Percentiles rank a stretch among this genome's conserved stretches.
These are phyloP conservation scores for Schizonepeta tenuifolia DNA, from an alignment of 257 asterid species.

Conservation along the genomic window DNA sequence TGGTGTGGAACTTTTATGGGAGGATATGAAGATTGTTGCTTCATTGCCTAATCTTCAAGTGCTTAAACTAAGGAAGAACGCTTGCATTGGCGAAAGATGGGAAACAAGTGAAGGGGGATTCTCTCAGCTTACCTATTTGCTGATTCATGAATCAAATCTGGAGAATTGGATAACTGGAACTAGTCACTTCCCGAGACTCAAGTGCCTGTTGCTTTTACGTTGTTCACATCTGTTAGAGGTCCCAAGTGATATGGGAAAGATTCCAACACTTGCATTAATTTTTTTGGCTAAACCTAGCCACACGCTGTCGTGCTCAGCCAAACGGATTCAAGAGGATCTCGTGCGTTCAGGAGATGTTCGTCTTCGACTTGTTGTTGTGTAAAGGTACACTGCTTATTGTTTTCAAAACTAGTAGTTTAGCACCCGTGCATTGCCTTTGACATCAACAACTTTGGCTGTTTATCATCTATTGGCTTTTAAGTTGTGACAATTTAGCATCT, in stretches of 20 bases:
- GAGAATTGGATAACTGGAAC: no score
- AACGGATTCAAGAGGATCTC: neutral
- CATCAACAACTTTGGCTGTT: no score
- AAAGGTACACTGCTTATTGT: no score
- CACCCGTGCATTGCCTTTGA: no score
- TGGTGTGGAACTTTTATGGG: neutral
- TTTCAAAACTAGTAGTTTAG: no score
- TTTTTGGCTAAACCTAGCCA: neutral
- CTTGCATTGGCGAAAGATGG: neutral
- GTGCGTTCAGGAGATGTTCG: neutral
- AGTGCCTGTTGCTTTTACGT: no score
- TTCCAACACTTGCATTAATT: neutral
- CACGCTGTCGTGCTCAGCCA: neutral
- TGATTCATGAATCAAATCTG: no score
- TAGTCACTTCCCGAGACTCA: no score
- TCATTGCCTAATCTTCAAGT: constrained; percentile 3
- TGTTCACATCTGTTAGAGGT: neutral
- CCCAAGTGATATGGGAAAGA: neutral
- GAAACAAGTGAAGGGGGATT: no score
- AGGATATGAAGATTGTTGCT: neutral
- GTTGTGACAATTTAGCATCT: no score
- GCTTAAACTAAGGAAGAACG: neutral
- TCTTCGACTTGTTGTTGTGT: neutral
- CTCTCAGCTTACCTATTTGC: no score
- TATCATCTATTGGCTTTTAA: no score